Conservation (phyloP, 495 filamentous ascomycete species). For the Cercophora samala region DNA sequence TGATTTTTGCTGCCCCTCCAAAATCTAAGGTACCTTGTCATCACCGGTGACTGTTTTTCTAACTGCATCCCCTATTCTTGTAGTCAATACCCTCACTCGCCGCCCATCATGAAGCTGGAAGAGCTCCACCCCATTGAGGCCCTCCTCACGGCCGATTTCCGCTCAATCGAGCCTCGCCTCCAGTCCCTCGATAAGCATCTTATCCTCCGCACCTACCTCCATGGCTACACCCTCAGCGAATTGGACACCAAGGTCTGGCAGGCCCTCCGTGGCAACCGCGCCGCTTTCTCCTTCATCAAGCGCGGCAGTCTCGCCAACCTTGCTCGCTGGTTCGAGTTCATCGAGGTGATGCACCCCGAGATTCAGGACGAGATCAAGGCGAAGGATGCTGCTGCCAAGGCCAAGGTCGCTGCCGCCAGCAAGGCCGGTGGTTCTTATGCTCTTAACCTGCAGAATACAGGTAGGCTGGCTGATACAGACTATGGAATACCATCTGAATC, state of each 20-base stretch:
- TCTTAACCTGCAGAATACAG: constrained; percentile 77
- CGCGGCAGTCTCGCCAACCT: constrained; percentile 74
- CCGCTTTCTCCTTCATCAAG: constrained; percentile 75
- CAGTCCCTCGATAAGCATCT: constrained; percentile 81
- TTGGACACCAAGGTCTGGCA: constrained; percentile 82
- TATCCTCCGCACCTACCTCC: constrained; percentile 78
- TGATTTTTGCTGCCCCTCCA: constrained; percentile 31
- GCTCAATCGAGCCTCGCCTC: constrained; percentile 70
- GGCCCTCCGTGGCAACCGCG: constrained; percentile 80
- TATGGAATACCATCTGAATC: background rate
- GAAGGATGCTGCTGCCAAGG: constrained; percentile 60
- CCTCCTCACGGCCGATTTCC: constrained; percentile 66
- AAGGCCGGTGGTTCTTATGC: constrained; percentile 88
- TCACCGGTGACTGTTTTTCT: constrained; percentile 21
- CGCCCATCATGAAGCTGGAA: constrained; percentile 47
- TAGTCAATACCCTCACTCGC: background rate
- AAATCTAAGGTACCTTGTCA: constrained; percentile 16
- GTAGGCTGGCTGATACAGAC: background rate
- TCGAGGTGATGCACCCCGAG: constrained; percentile 76
- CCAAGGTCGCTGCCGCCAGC: constrained; percentile 68
- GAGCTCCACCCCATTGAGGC: constrained; percentile 48
- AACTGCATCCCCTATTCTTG: background rate
- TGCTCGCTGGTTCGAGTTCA: constrained; percentile 80
- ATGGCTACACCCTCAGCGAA: constrained; percentile 74
- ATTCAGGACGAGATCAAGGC: constrained; percentile 55